Evolutionary conservation across 768 basidiomycete species (phyloP).

Genomic region (Panaeolus cyanescens): DNA sequence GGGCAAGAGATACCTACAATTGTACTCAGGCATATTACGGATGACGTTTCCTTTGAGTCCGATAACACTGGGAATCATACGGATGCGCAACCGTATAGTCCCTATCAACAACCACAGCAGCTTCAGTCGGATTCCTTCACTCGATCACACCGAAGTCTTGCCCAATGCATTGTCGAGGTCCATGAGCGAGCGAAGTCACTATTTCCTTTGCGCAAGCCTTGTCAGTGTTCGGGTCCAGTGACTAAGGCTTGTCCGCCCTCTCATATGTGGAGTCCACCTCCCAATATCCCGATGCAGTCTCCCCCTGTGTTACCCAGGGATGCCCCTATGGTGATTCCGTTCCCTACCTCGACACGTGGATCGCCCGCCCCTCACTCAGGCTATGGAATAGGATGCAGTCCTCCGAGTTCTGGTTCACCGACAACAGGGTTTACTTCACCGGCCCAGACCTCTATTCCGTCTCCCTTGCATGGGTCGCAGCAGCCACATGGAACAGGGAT

Average conservation of each 20-base stretch:
- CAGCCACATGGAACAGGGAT: constrained; percentile 22
- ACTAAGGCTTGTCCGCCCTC: constrained; percentile 38
- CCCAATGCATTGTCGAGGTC: constrained; percentile 49
- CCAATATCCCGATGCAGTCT: constrained; percentile 26
- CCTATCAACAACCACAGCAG: constrained; percentile 16
- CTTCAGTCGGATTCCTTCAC: constrained; percentile 38
- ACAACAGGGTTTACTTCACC: constrained; percentile 4
- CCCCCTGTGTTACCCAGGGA: constrained; percentile 41
- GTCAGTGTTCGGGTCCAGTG: constrained; percentile 35
- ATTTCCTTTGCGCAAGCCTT: constrained; percentile 46
- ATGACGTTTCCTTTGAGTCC: constrained; percentile 24
- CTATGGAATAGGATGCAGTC: background rate
- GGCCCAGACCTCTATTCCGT: constrained; percentile 1
- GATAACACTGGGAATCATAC: constrained; percentile 16
- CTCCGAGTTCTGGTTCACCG: constrained; percentile 3
- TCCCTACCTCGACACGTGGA: background rate
- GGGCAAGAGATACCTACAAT: constrained; percentile 46
- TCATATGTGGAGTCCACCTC: constrained; percentile 48
- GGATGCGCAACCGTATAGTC: constrained; percentile 1
- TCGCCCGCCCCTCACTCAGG: background rate
- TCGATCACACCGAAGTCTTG: constrained; percentile 40
- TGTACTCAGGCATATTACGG: constrained; percentile 38
- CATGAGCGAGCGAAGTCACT: constrained; percentile 44
- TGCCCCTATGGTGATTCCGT: constrained; percentile 11
- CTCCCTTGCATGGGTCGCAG: constrained; percentile 7